Base-by-base conservation (phyloP, 805 yeast species). In the Kazachstania kunashirensis region DNA sequence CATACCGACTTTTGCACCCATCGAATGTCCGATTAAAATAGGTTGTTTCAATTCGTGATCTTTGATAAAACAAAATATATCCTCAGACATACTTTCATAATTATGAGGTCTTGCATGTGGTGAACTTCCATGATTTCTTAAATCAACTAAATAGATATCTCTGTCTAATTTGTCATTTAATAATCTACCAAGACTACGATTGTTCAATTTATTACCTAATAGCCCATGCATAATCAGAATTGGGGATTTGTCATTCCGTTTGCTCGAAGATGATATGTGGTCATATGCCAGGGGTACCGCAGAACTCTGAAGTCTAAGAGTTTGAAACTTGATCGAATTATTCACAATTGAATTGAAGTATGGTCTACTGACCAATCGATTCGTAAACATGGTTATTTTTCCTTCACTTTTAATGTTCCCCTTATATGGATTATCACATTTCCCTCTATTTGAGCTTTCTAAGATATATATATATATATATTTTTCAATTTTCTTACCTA, bases 1-100 rank as follows among this genome's bases (percentile, higher is more conserved):
- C 96, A 89, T 88, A 5, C 80, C 96, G 0, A 89, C 72, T 52
- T 89, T 88, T 4, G 95, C 98, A 6, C 98, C 98, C 92, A 84
- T 80, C 0, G 89, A 80, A 54, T 82, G 92, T 0, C 94, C 94
- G 13, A 82, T 62, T 14, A 82, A 41, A n/a, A 82, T 72, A 0
- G 84, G 80, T 39, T 43, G 54, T 37, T 17, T 53, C 46, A 31
- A 68, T 47, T 2, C 57, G 46, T 68, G 65, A 3, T 71, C 72
- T 1, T 52, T 49, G 9, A 88, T 70, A 52, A 86, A 89, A 14
- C 61, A 49, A 46, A 78, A 85, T n/a, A 89, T 85, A 55, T 89
- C 98, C 0, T 83, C 78, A 0, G 95, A 80, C 63, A 89, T 65
- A 2, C 88, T 65, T 1, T 82, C 79, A 57, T 88, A 88, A 52